Percentiles rank a stretch among this genome's conserved stretches.
These are phyloP conservation scores for Solanum megistacrolobum DNA, from an alignment of 257 asterid genomes.

Conservation along the genomic window DNA sequence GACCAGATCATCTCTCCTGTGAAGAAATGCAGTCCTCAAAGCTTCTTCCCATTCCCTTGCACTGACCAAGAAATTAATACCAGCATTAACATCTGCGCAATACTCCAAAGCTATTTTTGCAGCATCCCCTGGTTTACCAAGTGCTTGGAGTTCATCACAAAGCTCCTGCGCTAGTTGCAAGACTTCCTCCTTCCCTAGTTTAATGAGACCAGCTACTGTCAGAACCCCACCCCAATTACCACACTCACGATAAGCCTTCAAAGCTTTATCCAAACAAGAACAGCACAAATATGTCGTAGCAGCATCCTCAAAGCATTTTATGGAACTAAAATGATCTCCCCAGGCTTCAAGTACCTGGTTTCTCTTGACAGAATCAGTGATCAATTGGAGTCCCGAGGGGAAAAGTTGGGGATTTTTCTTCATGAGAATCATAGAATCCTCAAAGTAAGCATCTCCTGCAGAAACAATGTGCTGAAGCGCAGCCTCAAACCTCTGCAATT, in stretches of 20 bases:
- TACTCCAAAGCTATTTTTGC: slow-evolving; percentile 83
- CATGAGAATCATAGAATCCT: slow-evolving; percentile 61
- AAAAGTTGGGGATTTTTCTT: slow-evolving; percentile 75
- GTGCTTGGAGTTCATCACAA: slow-evolving; percentile 82
- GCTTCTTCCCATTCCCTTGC: slow-evolving; percentile 99
- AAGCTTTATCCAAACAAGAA: slow-evolving; percentile 71
- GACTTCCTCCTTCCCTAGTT: slow-evolving; percentile 59
- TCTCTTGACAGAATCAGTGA: slow-evolving; percentile 40
- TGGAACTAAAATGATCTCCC: slow-evolving; percentile 78
- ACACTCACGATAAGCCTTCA: slow-evolving; percentile 78
- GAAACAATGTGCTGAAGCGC: slow-evolving; percentile 77
- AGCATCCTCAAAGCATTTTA: slow-evolving; percentile 81
- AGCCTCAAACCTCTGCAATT: slow-evolving; percentile 60
- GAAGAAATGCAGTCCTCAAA: slow-evolving; percentile 65
- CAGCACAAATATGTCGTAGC: slow-evolving; percentile 70
- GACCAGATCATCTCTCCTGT: slow-evolving; percentile 61
- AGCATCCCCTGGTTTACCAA: slow-evolving; percentile 88
- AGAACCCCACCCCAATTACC: slow-evolving; percentile 88
- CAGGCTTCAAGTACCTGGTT: slow-evolving; percentile 75
- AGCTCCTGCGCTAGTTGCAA: slow-evolving; percentile 82
- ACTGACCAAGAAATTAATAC: slow-evolving; percentile 51
- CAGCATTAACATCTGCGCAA: slow-evolving; percentile 58
- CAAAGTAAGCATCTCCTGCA: slow-evolving; percentile 70
- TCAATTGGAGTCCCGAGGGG: slow-evolving; percentile 68
- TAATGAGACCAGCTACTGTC: slow-evolving; percentile 77